phyloP scores from a whole-genome alignment of 2,329 filamentous ascomycete genomes.

The Cercospora nicotianae region DNA sequence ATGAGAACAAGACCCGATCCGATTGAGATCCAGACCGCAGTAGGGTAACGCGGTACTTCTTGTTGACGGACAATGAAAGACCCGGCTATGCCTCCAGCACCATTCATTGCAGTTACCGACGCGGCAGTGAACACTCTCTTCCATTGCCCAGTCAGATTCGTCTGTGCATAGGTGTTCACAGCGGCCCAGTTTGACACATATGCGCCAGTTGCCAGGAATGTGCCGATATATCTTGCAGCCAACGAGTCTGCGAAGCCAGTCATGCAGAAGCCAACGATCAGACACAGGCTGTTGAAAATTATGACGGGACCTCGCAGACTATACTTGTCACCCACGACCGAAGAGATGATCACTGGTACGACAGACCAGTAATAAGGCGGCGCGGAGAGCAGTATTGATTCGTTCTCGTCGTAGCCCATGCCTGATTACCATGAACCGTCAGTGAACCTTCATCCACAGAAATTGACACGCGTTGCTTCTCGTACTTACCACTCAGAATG shows the following conservation, averaged over 20 bases:
- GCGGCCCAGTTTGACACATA: slow-evolving; percentile 71
- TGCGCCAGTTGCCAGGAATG: slow-evolving; percentile 65
- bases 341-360: slow-evolving; percentile 63
- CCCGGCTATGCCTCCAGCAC: slow-evolving; percentile 64
- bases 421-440: not conserved
- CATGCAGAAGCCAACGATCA: slow-evolving; percentile 66
- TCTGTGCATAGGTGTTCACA: slow-evolving; percentile 62
- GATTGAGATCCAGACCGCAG: slow-evolving; percentile 67
- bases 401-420: slow-evolving; percentile 47
- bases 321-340: slow-evolving; percentile 61
- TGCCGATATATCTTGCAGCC: slow-evolving; percentile 63
- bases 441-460: not conserved
- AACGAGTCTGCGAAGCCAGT: slow-evolving; percentile 62
- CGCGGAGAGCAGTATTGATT: slow-evolving; percentile 61
- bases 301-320: slow-evolving; percentile 64
- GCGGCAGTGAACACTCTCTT: slow-evolving; percentile 64
- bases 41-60: slow-evolving; percentile 64
- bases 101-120: slow-evolving; percentile 59
- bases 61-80: slow-evolving; percentile 63
- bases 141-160: slow-evolving; percentile 64
- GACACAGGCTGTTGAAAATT: slow-evolving; percentile 61
- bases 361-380: slow-evolving; percentile 69
- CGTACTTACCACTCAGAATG: slow-evolving; percentile 28
- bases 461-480: not conserved
- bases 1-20: slow-evolving; percentile 44